Evolutionary conservation across 73 alveolate genomes (phyloP), one percentile per base, ranked within the genome.

Genomic region (Paramecium sonneborni): DNA sequence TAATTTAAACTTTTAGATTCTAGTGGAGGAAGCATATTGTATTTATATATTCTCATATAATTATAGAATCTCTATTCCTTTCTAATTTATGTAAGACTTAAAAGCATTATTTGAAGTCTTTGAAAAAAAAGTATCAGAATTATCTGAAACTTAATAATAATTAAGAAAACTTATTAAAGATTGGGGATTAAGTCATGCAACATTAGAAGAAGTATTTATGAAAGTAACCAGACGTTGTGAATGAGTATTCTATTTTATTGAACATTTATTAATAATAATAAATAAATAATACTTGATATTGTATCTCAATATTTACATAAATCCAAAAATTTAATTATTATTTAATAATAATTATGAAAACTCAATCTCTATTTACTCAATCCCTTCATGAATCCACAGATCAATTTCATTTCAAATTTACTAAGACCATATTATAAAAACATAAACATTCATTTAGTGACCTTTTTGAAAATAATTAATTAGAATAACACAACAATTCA

Each of bases 161-260:
- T 82, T 95, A 38, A 94, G 76, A 48, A 39, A 57, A 9, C 1
- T 94, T 15, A 94, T 95, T 18, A 93, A 86, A n/a, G 99, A 96
- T 41, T 94, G 97, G 95, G 98, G 98, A 35, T 58, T 96, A 38
- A 95, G 98, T 35, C 96, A 96, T 85, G 96, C 99, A 18, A 96
- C 99, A 24, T 95, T 96, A 11, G 99, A 96, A 67, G 99, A 96
- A 67, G 99, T 96, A 18, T 96, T 96, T 74, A 94, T 96, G 97
- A 93, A 74, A 56, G 96, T 96, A 23, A 96, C 99, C 11, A 96
- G 96, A 26, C 88, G 95, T 24, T 76, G 91, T 56, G 93, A 86
- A 62, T 86, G 85, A 86, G 32, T 9, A 52, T 18, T 52, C 18
- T 52, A 18, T 52, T 5, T 18, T 52, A 12, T 52, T 30, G 68